These are phyloP conservation scores for Phaeophleospora eucalypticola DNA, from an alignment of 2,329 filamentous ascomycete species.

Conservation along the genomic window DNA sequence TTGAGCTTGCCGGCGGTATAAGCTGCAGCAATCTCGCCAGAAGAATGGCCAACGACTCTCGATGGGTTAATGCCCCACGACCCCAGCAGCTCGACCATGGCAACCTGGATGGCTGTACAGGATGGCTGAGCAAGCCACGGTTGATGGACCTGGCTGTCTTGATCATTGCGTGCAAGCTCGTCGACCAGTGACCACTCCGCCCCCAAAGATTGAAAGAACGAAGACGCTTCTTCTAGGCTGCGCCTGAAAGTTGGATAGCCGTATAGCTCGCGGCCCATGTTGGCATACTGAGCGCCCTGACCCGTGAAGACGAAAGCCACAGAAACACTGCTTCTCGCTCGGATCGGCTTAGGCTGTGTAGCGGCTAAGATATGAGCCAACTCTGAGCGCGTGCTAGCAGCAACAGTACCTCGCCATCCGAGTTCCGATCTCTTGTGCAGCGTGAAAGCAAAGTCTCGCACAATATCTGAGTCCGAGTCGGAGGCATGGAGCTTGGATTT, in stretches of 20 bases:
- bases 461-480: not conserved
- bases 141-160: conserved; percentile 11
- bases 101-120: conserved; percentile 54
- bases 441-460: not conserved
- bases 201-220: conserved; percentile 1
- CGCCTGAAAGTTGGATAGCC: conserved; percentile 3
- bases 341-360: not conserved
- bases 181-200: conserved; percentile 6
- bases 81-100: conserved; percentile 41
- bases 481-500: not conserved
- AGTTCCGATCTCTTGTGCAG: not conserved
- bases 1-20: conserved; percentile 27
- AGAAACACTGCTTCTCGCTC: not conserved
- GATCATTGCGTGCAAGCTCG: conserved; percentile 14
- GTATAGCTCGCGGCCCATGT: conserved; percentile 22
- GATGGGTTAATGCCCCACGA: conserved; percentile 19
- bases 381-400: not conserved
- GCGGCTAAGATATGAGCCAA: not conserved
- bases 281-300: conserved; percentile 14
- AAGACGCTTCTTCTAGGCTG: not conserved
- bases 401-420: not conserved
- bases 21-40: conserved; percentile 33
- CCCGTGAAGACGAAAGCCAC: conserved; percentile 15
- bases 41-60: conserved; percentile 31
- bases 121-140: conserved; percentile 48